phyloP scores from a whole-genome alignment of 345 rosid species.

The Citrus glauca region DNA sequence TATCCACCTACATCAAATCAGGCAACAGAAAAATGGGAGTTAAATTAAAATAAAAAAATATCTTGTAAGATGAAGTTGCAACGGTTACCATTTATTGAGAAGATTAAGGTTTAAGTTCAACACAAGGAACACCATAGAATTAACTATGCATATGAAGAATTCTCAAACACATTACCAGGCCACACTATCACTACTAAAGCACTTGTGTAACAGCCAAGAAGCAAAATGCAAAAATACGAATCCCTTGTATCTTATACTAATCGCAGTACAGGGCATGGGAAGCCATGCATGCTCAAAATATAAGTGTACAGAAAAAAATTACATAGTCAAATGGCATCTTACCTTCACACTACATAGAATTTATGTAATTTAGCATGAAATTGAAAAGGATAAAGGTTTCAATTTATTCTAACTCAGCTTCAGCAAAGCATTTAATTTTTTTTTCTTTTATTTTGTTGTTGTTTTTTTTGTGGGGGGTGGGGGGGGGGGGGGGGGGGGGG shows the following conservation, averaged over 20 bases:
- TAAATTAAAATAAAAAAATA: not conserved
- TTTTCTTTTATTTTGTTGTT: too few species aligned
- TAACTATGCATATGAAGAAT: not conserved
- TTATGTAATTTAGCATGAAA: not conserved
- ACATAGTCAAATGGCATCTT: not conserved
- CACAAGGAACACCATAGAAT: not conserved
- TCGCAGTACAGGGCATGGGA: too few species aligned
- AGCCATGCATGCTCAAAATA: not conserved
- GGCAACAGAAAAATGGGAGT: not conserved
- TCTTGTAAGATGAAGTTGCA: not conserved
- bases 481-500: not conserved
- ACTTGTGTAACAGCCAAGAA: not conserved
- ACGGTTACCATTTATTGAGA: not conserved
- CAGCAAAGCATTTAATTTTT: not conserved
- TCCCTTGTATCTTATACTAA: not conserved
- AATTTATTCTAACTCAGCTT: not conserved
- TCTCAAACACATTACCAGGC: not conserved
- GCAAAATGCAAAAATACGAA: not conserved
- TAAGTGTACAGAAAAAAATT: not conserved
- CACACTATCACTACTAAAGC: not conserved
- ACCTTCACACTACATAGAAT: not conserved
- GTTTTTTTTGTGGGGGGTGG: too few species aligned
- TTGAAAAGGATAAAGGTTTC: not conserved
- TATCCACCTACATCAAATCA: constrained; percentile 65
- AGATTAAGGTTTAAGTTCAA: not conserved